Evolutionary conservation across 768 basidiomycete species (phyloP).

Genomic region (Galerina sulciceps): DNA sequence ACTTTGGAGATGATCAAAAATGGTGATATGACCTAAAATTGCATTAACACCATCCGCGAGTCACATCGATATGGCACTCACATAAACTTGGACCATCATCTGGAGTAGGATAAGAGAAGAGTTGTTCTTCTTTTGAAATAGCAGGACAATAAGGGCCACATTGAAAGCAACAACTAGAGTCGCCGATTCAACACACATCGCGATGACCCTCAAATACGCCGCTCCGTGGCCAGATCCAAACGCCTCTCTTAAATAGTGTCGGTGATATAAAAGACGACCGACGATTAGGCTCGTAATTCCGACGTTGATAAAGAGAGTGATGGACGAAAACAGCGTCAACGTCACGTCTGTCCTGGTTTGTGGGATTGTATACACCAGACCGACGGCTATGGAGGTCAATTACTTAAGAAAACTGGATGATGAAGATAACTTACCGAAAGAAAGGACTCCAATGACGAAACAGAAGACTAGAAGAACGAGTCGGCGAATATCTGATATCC

Average conservation of each 20-base stretch:
- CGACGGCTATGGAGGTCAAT: not conserved
- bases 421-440: not conserved
- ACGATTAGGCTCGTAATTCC: slow-evolving; percentile 3
- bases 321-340: not conserved
- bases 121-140: not conserved
- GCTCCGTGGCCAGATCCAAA: slow-evolving; percentile 5
- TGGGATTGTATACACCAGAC: not conserved
- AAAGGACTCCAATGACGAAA: not conserved
- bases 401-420: not conserved
- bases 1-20: slow-evolving; percentile 10
- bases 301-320: slow-evolving; percentile 6
- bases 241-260: not conserved
- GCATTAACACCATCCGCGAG: not conserved
- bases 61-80: not conserved
- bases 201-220: not conserved
- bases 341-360: not conserved
- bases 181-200: slow-evolving; percentile 10
- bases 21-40: not conserved
- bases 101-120: not conserved
- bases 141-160: not conserved
- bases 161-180: slow-evolving; percentile 3
- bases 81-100: slow-evolving; percentile 9
- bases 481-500: not conserved
- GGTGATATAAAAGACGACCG: slow-evolving; percentile 3
- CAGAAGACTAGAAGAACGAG: not conserved